phyloP scores from a whole-genome alignment of 176 grass and related monocot species.

The Triticum dicoccoides region DNA sequence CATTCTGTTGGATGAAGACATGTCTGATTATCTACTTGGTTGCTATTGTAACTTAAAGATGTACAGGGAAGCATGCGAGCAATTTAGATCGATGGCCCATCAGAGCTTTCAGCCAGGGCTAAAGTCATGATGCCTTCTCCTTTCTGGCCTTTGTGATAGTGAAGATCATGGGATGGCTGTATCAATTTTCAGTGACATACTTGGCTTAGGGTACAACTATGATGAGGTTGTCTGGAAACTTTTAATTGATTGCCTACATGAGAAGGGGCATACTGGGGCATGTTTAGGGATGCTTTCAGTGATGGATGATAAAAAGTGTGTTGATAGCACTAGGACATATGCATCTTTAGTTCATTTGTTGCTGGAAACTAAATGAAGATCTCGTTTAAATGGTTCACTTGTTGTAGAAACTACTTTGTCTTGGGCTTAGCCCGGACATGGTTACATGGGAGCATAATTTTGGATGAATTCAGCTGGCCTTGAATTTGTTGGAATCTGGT shows the following conservation, averaged over 20 bases:
- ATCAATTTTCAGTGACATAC: constrained; percentile 29
- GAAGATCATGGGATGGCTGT: constrained; percentile 19
- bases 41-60: constrained; percentile 29
- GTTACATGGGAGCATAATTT: not conserved
- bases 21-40: constrained; percentile 26
- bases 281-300: not conserved
- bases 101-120: constrained; percentile 14
- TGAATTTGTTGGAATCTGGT: not conserved
- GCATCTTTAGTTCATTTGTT: not conserved
- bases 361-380: not conserved
- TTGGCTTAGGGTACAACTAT: constrained; percentile 31
- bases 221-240: constrained; percentile 40
- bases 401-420: not conserved
- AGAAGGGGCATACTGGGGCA: not conserved
- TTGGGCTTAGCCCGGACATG: not conserved
- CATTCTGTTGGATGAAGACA: not conserved
- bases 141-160: constrained; percentile 34
- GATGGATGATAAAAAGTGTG: not conserved
- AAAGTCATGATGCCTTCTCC: constrained; percentile 25
- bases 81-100: constrained; percentile 24
- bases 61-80: constrained; percentile 13
- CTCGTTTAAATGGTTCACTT: not conserved
- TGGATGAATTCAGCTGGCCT: not conserved
- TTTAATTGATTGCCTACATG: constrained; percentile 20
- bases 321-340: constrained; percentile 21